A percentile compares a stretch with the other conserved stretches of the same genome.
phyloP scores from a whole-genome alignment of 2,329 filamentous ascomycete species.

The Colletotrichum gloeosporioides region DNA sequence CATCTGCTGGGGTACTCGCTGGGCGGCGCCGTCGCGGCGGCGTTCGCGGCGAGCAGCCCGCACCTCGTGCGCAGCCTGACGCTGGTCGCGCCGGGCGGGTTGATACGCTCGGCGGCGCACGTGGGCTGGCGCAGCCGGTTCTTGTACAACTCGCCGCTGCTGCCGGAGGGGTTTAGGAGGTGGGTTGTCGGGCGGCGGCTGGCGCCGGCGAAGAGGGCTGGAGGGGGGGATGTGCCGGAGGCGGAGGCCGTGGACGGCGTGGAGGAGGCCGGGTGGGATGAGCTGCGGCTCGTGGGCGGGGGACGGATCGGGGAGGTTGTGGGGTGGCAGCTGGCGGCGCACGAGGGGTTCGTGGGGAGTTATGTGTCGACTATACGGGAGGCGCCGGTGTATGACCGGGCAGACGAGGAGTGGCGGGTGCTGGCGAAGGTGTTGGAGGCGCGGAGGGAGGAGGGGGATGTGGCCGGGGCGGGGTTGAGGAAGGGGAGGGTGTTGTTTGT shows the following conservation, averaged over 20 bases:
- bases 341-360: conserved; percentile 71
- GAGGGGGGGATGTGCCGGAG: conserved; percentile 36
- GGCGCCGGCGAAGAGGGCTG: conserved; percentile 36
- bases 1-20: conserved; percentile 81
- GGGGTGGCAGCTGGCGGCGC: conserved; percentile 71
- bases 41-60: conserved; percentile 74
- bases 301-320: conserved; percentile 66
- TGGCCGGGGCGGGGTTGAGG: conserved; percentile 35
- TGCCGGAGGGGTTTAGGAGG: conserved; percentile 65
- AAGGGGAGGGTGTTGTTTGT: conserved; percentile 66
- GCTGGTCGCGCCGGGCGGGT: conserved; percentile 71
- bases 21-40: conserved; percentile 74
- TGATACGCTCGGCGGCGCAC: conserved; percentile 65
- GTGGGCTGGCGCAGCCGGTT: conserved; percentile 66
- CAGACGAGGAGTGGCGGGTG: conserved; percentile 63
- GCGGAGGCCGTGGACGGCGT: conserved; percentile 43
- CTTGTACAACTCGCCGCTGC: conserved; percentile 63
- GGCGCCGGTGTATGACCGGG: conserved; percentile 71
- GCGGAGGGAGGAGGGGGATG: conserved; percentile 39
- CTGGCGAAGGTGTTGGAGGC: conserved; percentile 56
- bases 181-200: conserved; percentile 57
- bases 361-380: conserved; percentile 75
- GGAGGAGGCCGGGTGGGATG: conserved; percentile 37
- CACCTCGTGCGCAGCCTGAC: conserved; percentile 66
- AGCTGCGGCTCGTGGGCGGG: conserved; percentile 55